phyloP scores from a whole-genome alignment of 202 grass and related monocot genomes.

The Panicum virgatum region DNA sequence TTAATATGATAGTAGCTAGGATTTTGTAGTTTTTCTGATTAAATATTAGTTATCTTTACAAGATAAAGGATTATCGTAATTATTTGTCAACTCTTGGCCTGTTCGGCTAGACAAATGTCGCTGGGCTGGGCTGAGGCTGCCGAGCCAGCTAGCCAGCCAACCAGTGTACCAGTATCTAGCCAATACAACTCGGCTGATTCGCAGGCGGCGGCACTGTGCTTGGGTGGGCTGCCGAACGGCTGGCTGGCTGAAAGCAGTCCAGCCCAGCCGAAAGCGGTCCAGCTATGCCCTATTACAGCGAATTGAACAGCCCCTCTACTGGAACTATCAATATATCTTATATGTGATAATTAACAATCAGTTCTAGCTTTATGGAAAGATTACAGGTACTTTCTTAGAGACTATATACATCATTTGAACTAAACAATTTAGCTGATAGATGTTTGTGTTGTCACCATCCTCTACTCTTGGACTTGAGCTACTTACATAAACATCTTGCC shows the following conservation, averaged over 20 bases:
- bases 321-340: neutral
- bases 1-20: neutral
- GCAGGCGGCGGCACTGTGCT: too few relatives aligned
- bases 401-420: neutral
- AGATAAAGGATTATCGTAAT: too few relatives aligned
- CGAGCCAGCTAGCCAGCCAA: too few relatives aligned
- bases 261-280: too few relatives aligned
- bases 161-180: too few relatives aligned
- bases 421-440: neutral
- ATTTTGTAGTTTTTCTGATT: neutral
- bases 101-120: too few relatives aligned
- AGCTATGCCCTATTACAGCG: too few relatives aligned
- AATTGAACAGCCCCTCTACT: too few relatives aligned
- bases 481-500: neutral
- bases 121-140: too few relatives aligned
- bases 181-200: too few relatives aligned
- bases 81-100: neutral
- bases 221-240: too few relatives aligned
- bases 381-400: neutral
- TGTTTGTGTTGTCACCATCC: neutral
- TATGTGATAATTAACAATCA: neutral
- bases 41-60: neutral
- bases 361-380: neutral
- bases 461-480: constrained; percentile 8
- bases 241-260: too few relatives aligned